Base-by-base conservation (phyloP, 1,139 yeast species). In the Pichia cactophila region DNA sequence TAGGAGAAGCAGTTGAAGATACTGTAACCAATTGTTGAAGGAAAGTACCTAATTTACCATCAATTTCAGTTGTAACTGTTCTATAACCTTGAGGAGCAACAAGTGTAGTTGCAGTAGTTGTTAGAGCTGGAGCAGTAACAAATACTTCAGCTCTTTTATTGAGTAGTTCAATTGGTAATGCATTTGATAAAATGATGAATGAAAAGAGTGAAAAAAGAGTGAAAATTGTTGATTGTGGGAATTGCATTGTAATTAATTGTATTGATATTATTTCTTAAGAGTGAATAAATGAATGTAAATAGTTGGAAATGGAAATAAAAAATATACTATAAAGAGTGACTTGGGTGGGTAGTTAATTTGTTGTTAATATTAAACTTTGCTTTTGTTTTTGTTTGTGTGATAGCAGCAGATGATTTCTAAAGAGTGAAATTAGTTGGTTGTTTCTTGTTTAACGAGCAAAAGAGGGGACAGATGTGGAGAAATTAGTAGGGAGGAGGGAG, bases 91-190 rank as follows among this genome's bases (percentile, higher is more conserved):
- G 45, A 11, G 58, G 61, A 17, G 51, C 42, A 7, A 54, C 53
- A 8, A 56, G 49, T 16, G 59, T 57, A 8, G 20, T n/a, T 12
- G 6, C 23, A 1, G 54, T 52, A 26, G 59, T 56, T 2, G 58
- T 54, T 37, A 56, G 50, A 1, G 63, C 50, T 33, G 45, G 51
- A 2, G 56, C 61, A 3, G 64, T 61, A 17, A 58, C 59, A 26
- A 54, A 54, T 7, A 52, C 61, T 20, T 59, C 51, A 7, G 59
- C 62, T 50, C 65, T 58, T 47, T 58, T 61, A 12, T 46, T 43
- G 9, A 44, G 23, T 6, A 45, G n/a, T 11, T 58, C 46, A 20
- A 54, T 39, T n/a, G 54, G 52, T 3, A 50, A 78, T 78, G 63
- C 75, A 14, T 7, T 26, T 11, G 38, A 12, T n/a, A 37, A 10